phyloP scores from a whole-genome alignment of 1,284 basidiomycete species.

The Ustilago lituana region DNA sequence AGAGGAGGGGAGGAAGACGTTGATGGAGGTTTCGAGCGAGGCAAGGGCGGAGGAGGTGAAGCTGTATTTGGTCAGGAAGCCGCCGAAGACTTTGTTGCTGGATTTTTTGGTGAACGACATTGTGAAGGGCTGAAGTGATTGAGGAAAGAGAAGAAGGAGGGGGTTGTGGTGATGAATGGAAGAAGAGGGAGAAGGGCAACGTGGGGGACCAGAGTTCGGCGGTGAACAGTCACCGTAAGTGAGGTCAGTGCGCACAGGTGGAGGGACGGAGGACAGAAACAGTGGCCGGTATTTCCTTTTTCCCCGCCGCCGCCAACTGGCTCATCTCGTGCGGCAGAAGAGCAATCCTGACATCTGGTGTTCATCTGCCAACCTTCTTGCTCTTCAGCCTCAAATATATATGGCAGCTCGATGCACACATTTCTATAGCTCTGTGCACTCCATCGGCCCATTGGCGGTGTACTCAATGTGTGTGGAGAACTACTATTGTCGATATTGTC shows the following conservation, averaged over 20 bases:
- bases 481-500: too few relatives aligned
- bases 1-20: conserved; percentile 84
- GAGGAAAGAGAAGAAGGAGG: neutral
- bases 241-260: conserved; percentile 35
- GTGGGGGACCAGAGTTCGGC: too few relatives aligned
- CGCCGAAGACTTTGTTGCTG: conserved; percentile 45
- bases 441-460: too few relatives aligned
- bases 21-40: conserved; percentile 82
- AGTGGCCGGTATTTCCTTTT: conserved; percentile 27
- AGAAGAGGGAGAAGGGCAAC: too few relatives aligned
- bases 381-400: too few relatives aligned
- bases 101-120: conserved; percentile 49
- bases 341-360: too few relatives aligned
- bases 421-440: too few relatives aligned
- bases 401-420: too few relatives aligned
- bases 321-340: conserved; percentile 26
- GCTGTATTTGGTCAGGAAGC: conserved; percentile 59
- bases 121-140: neutral
- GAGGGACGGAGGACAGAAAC: conserved; percentile 5
- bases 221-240: neutral
- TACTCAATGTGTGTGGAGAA: too few relatives aligned
- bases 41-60: conserved; percentile 76
- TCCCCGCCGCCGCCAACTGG: neutral
- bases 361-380: too few relatives aligned
- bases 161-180: neutral